These are phyloP conservation scores for Colletotrichum camelliae DNA, from an alignment of 2,329 filamentous ascomycete species.

Conservation along the genomic window DNA sequence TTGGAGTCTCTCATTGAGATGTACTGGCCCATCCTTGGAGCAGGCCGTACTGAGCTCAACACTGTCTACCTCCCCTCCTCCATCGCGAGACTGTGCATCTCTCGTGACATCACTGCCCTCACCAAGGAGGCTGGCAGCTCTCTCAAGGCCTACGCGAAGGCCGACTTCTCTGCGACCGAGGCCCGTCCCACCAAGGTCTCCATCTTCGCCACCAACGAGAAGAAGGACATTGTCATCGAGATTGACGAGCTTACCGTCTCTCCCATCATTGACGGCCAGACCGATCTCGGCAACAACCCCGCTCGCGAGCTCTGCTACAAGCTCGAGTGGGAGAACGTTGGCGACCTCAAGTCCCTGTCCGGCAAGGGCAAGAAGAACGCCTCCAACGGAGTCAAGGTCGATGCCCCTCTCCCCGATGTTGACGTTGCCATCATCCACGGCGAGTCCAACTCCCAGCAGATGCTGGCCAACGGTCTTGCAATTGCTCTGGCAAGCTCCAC, in stretches of 20 bases:
- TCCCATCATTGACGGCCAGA: constrained; percentile 24
- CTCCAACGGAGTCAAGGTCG: constrained; percentile 5
- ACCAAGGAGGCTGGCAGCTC: constrained; percentile 37
- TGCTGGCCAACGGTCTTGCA: constrained; percentile 17
- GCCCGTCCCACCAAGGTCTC: constrained; percentile 23
- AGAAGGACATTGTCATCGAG: constrained; percentile 26
- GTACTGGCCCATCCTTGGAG: constrained; percentile 37
- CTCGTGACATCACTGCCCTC: constrained; percentile 33
- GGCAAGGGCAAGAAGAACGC: constrained; percentile 9
- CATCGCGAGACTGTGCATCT: constrained; percentile 31
- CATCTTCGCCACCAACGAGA: constrained; percentile 21
- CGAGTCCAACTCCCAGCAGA: constrained; percentile 21
- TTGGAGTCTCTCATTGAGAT: constrained; percentile 27
- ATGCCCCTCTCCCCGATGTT: constrained; percentile 13
- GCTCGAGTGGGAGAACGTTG: constrained; percentile 26
- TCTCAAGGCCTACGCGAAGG: constrained; percentile 25
- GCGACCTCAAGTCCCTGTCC: constrained; percentile 14
- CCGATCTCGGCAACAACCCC: constrained; percentile 14
- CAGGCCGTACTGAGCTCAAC: constrained; percentile 30
- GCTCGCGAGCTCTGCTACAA: constrained; percentile 28
- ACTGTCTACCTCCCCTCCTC: constrained; percentile 39
- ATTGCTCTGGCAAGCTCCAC: constrained; percentile 21
- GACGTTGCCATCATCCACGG: constrained; percentile 25
- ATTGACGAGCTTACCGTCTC: constrained; percentile 28
- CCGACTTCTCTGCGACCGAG: constrained; percentile 16